phyloP scores from a whole-genome alignment of 2,329 filamentous ascomycete genomes.

The Aspergillus vadensis region DNA sequence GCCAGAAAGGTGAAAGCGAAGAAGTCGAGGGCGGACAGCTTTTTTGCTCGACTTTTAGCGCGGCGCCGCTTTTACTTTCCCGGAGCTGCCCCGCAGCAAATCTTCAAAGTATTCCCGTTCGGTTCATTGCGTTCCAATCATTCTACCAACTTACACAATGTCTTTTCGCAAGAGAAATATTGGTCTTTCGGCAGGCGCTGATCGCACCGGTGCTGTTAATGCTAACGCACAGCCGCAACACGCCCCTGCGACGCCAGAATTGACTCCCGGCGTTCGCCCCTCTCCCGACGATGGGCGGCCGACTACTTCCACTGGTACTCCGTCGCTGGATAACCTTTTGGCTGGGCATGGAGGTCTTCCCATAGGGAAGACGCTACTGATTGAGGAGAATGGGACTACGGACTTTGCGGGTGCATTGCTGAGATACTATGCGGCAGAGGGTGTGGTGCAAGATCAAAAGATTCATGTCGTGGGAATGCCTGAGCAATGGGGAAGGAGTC shows the following conservation, averaged over 20 bases:
- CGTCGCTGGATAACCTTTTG: constrained; percentile 79
- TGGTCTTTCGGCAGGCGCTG: constrained; percentile 50
- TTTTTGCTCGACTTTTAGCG: constrained; percentile 29
- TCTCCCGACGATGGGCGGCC: constrained; percentile 85
- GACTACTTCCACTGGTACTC: constrained; percentile 88
- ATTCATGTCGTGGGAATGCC: constrained; percentile 82
- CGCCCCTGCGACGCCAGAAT: constrained; percentile 31
- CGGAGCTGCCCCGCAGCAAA: constrained; percentile 27
- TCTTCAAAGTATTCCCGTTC: constrained; percentile 16
- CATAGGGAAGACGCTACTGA: constrained; percentile 75
- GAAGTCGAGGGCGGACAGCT: constrained; percentile 17
- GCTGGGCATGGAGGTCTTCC: constrained; percentile 84
- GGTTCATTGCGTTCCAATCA: constrained; percentile 3
- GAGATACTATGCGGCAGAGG: constrained; percentile 89
- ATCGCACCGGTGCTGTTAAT: constrained; percentile 36
- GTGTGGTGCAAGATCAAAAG: constrained; percentile 84
- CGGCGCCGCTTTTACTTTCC: constrained; percentile 27
- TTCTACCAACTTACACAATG: constrained; percentile 47
- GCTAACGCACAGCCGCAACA: constrained; percentile 28
- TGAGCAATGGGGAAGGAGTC: constrained; percentile 77
- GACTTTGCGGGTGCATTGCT: constrained; percentile 86
- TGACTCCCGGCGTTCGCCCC: constrained; percentile 66
- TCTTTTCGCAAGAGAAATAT: constrained; percentile 70
- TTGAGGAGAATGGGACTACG: constrained; percentile 89
- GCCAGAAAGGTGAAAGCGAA: constrained; percentile 8